Conservation (phyloP, 2,329 filamentous ascomycete species). For the Neonectria magnoliae region DNA sequence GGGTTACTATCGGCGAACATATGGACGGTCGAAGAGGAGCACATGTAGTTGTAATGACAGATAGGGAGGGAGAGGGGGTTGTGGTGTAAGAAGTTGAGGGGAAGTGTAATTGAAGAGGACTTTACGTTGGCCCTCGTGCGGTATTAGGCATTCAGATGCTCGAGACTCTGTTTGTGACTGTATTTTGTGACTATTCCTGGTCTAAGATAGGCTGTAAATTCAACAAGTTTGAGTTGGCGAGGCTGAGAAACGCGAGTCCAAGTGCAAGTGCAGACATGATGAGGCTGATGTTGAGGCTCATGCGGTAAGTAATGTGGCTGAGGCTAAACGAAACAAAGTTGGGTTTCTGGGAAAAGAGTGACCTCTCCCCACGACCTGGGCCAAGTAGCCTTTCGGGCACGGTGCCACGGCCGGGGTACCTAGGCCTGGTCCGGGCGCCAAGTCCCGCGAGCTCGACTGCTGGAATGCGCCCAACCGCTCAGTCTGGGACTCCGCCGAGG, state of each 20-base stretch:
- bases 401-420: conserved; percentile 29
- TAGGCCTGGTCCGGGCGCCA: conserved; percentile 32
- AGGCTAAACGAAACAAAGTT: no score
- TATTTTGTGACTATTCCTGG: no score
- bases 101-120: conserved; percentile 38
- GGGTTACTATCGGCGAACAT: conserved; percentile 34
- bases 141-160: neutral
- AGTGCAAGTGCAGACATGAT: no score
- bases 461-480: conserved; percentile 6
- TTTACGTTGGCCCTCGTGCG: conserved; percentile 12
- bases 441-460: conserved; percentile 19
- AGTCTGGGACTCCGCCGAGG: conserved; percentile 23
- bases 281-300: neutral
- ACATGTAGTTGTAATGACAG: conserved; percentile 42
- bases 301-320: neutral
- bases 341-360: conserved; percentile 13
- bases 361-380: conserved; percentile 35
- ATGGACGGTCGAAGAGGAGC: conserved; percentile 30
- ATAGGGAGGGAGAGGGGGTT: conserved; percentile 10
- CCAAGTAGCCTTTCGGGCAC: conserved; percentile 30
- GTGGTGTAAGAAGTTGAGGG: conserved; percentile 18
- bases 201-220: no score
- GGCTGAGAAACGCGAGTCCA: no score
- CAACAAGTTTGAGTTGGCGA: no score
- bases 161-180: neutral